Evolutionary conservation across 2,329 filamentous ascomycete species (phyloP).

Genomic region (Fusarium buharicum): DNA sequence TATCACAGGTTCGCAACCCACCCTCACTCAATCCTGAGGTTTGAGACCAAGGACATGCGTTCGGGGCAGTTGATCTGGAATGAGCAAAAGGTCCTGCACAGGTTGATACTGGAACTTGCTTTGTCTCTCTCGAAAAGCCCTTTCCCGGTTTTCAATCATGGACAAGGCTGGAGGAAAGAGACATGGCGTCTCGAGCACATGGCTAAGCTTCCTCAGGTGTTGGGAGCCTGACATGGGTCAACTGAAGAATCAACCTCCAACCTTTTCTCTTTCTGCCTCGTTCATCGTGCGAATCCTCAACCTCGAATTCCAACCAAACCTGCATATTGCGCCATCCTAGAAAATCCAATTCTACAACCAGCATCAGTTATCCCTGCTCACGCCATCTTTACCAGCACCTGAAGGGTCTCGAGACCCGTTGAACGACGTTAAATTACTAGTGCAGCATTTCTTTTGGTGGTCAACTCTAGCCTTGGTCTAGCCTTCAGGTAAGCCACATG

Average conservation of each 20-base stretch:
- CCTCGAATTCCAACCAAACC: conserved; percentile 26
- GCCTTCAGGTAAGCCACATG: conserved; percentile 38
- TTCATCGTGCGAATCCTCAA: conserved; percentile 3
- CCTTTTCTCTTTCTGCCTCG: conserved; percentile 14
- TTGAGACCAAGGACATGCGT: conserved; percentile 29
- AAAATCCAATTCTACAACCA: conserved; percentile 32
- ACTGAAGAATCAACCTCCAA: conserved; percentile 17
- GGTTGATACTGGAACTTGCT: not conserved
- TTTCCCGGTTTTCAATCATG: conserved; percentile 18
- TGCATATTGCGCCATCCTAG: conserved; percentile 26
- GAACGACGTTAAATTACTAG: conserved; percentile 16
- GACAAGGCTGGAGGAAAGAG: conserved; percentile 11
- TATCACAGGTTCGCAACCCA: conserved; percentile 6
- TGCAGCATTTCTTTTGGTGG: conserved; percentile 33
- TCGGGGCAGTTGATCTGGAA: conserved; percentile 31
- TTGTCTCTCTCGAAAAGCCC: conserved; percentile 16
- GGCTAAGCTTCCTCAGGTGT: conserved; percentile 8
- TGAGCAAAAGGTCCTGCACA: conserved; percentile 12
- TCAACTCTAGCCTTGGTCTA: conserved; percentile 31
- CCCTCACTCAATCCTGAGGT: conserved; percentile 10
- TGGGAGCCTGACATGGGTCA: not conserved
- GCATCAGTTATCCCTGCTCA: conserved; percentile 8
- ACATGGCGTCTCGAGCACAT: conserved; percentile 19
- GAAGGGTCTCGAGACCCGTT: conserved; percentile 12
- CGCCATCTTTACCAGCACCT: conserved; percentile 16